Conservation (phyloP, 768 basidiomycete genomes). For the Paxillus involutus region DNA sequence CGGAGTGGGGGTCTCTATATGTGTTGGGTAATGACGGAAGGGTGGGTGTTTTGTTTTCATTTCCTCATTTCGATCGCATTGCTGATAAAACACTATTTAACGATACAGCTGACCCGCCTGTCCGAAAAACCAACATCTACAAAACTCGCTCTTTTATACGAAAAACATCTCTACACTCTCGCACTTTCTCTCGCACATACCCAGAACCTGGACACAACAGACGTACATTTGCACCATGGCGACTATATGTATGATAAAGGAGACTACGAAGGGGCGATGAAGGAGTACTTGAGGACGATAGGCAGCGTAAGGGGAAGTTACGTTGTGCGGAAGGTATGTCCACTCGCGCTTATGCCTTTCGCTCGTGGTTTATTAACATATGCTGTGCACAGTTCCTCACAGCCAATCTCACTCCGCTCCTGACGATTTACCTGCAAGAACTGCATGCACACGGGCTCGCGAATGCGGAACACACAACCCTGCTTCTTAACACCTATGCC, state of each 20-base stretch:
- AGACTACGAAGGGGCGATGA: slow-evolving; percentile 92
- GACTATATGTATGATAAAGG: slow-evolving; percentile 89
- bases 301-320: slow-evolving; percentile 91
- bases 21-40: slow-evolving; percentile 77
- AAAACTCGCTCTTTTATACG: slow-evolving; percentile 87
- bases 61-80: not conserved
- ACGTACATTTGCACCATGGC: slow-evolving; percentile 88
- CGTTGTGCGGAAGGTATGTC: slow-evolving; percentile 87
- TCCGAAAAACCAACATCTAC: slow-evolving; percentile 77
- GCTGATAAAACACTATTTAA: not conserved
- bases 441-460: slow-evolving; percentile 87
- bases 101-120: slow-evolving; percentile 56
- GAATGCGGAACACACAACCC: slow-evolving; percentile 94
- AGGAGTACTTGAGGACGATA: slow-evolving; percentile 88
- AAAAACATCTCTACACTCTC: slow-evolving; percentile 72
- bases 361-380: not conserved
- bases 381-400: slow-evolving; percentile 75
- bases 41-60: slow-evolving; percentile 39
- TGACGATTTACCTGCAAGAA: slow-evolving; percentile 95
- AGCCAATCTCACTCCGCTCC: slow-evolving; percentile 92
- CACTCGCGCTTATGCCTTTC: not conserved
- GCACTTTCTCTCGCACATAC: slow-evolving; percentile 84
- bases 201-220: slow-evolving; percentile 78
- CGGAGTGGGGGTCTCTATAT: slow-evolving; percentile 79
- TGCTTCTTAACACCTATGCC: slow-evolving; percentile 95